A percentile compares a stretch with the other conserved stretches of the same genome.
Conservation (phyloP, 805 yeast genomes). For the Candida suzukii region DNA sequence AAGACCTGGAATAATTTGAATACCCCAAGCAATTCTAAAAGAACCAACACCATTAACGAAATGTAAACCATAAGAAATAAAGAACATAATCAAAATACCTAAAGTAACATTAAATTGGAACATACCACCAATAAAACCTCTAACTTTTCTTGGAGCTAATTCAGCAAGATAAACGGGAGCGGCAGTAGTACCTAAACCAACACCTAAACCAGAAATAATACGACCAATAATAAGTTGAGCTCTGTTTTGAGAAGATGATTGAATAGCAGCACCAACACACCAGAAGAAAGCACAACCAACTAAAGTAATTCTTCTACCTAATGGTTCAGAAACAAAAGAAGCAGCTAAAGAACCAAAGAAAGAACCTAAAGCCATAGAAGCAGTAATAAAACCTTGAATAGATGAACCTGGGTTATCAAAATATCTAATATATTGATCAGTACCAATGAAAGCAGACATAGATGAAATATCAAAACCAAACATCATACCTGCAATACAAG, state of each 20-base stretch:
- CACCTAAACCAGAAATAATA: constrained; percentile 37
- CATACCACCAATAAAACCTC: constrained; percentile 51
- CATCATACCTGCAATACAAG: constrained; percentile 61
- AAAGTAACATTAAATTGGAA: constrained; percentile 54
- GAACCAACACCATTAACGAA: constrained; percentile 29
- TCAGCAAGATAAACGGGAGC: constrained; percentile 42
- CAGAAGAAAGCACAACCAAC: constrained; percentile 12
- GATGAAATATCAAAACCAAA: constrained; percentile 76
- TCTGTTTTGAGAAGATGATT: constrained; percentile 29
- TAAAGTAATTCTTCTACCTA: constrained; percentile 34
- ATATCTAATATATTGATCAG: constrained; percentile 36
- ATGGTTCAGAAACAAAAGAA: constrained; percentile 35
- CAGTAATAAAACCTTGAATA: constrained; percentile 62
- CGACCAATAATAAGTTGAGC: constrained; percentile 31
- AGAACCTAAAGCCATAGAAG: constrained; percentile 70
- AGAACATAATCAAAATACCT: constrained; percentile 35
- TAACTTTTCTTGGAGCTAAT: constrained; percentile 43
- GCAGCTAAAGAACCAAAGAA: constrained; percentile 57
- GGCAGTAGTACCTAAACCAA: constrained; percentile 30
- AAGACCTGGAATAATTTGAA: constrained; percentile 40
- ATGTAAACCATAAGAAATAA: constrained; percentile 34
- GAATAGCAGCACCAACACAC: constrained; percentile 43
- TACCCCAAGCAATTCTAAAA: constrained; percentile 45
- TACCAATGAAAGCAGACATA: constrained; percentile 55
- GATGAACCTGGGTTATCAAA: constrained; percentile 45